Conservation (phyloP, 441 rosid species). For the Macaranga tanarius region DNA sequence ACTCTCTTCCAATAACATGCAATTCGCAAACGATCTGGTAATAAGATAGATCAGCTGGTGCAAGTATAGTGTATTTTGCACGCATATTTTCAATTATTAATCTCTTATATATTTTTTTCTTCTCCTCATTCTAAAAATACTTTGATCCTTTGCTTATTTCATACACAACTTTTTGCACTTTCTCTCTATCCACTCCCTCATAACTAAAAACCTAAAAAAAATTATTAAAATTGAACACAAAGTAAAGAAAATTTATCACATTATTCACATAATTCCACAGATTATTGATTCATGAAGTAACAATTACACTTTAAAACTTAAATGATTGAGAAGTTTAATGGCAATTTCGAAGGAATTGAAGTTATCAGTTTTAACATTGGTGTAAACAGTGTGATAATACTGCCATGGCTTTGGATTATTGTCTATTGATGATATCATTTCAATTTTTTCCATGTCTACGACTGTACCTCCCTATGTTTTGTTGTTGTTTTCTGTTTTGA, state of each 20-base stretch:
- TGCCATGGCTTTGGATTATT: slow-evolving; percentile 69
- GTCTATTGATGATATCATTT: slow-evolving; percentile 27
- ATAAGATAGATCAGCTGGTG: slow-evolving; percentile 46
- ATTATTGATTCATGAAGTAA: too few relatives aligned
- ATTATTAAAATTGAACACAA: too few relatives aligned
- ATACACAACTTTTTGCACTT: slow-evolving; percentile 78
- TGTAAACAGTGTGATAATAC: slow-evolving; percentile 81
- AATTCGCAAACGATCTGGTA: slow-evolving; percentile 51
- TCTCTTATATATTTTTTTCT: slow-evolving; percentile 63
- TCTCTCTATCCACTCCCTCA: slow-evolving; percentile 95
- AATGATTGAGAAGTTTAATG: too few relatives aligned
- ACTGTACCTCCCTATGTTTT: too few relatives aligned
- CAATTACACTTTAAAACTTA: too few relatives aligned
- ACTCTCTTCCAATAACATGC: too few relatives aligned
- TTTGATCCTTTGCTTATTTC: slow-evolving; percentile 97
- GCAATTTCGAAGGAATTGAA: background rate
- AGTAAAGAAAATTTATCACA: too few relatives aligned
- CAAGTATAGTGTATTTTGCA: slow-evolving; percentile 50
- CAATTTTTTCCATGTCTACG: slow-evolving; percentile 63
- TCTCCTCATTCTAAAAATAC: slow-evolving; percentile 82
- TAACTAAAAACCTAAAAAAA: slow-evolving; percentile 57
- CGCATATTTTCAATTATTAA: slow-evolving; percentile 72
- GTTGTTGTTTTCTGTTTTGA: too few relatives aligned
- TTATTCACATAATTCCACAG: too few relatives aligned
- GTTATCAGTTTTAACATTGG: slow-evolving; percentile 90